Base-by-base conservation (phyloP, 345 rosid genomes). In the Chamaenerion angustifolium region DNA sequence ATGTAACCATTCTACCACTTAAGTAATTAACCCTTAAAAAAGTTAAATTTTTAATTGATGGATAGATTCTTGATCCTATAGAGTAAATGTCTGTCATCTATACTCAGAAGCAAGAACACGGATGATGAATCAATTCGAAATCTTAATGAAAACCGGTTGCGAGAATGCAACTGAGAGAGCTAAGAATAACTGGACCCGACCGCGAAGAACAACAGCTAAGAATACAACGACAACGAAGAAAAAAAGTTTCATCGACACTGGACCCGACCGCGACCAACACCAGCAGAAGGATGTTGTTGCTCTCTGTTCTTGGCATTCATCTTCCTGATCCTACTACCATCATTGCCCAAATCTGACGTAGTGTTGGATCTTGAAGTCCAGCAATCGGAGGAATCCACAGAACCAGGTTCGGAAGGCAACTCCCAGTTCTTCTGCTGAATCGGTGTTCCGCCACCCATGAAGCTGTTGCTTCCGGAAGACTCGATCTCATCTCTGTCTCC, bases 391-490 rank as follows among this genome's bases (percentile, higher is more conserved):
- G 98, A 87, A 56, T 84, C 93, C 0, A 75, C 78, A 13, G 95
- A 86, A 40, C 73, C 79, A 0, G 85, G 93, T 54, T 86, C 95
- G 83, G 85, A 72, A 0, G 89, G 73, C 9, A 74, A 64, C 44
- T 82, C 71, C 45, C 63, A 41, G 57, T 70, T 71, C 74, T 83
- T 64, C 3, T 68, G 74, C 57, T 81, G 85, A 40, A 50, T 4
- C 2, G 42, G 14, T 21, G 70, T 56, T 6, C 75, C 61, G 8
- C 73, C 63, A 42, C 84, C 77, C 2, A 64, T 76, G 49, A 72
- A 45, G 72, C 89, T 87, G 60, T 92, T 87, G 70, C 98, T 90
- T 14, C 98, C 96, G 8, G 98, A 80, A 40, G 98, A 86, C 63
- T 86, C 98, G 56, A 80, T 81, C 41, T 68, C 88, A 49, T 81